These are phyloP conservation scores for Colletotrichum eremochloae DNA, from an alignment of 2,329 filamentous ascomycete species.

Conservation along the genomic window DNA sequence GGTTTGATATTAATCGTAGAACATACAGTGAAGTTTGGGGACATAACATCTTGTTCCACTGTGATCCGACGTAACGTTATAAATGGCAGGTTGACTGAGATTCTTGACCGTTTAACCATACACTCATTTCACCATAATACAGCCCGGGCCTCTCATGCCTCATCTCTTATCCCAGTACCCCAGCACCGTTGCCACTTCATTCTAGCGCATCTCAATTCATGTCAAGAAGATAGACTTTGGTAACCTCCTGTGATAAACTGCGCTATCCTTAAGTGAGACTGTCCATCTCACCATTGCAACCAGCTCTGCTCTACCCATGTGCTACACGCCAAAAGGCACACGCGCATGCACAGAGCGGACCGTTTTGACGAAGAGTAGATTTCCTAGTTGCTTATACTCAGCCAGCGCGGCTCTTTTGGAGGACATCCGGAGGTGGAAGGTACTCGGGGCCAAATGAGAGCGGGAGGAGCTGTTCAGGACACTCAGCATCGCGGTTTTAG, in stretches of 20 bases:
- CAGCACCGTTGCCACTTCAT: neutral
- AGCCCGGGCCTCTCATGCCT: neutral
- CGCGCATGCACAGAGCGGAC: neutral
- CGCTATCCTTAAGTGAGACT: neutral
- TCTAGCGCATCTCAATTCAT: neutral
- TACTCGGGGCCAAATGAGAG: conserved; percentile 76
- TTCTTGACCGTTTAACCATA: neutral
- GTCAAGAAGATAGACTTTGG: neutral
- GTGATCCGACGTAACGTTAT: neutral
- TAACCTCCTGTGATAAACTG: neutral
- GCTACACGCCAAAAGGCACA: neutral
- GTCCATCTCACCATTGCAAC: neutral
- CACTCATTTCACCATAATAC: neutral
- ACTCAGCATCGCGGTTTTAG: neutral
- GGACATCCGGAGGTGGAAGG: conserved; percentile 57
- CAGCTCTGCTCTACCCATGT: neutral
- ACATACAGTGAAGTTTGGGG: neutral
- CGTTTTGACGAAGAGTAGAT: neutral
- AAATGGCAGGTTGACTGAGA: neutral
- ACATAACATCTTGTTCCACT: neutral
- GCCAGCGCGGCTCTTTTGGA: conserved; percentile 35
- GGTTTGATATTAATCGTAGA: neutral
- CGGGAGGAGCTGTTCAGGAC: conserved; percentile 70
- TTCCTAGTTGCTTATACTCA: neutral
- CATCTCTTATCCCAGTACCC: neutral